Evolutionary conservation across 768 basidiomycete genomes (phyloP), one percentile per base, ranked within the genome.

Genomic region (Leccinum longicurvipes): DNA sequence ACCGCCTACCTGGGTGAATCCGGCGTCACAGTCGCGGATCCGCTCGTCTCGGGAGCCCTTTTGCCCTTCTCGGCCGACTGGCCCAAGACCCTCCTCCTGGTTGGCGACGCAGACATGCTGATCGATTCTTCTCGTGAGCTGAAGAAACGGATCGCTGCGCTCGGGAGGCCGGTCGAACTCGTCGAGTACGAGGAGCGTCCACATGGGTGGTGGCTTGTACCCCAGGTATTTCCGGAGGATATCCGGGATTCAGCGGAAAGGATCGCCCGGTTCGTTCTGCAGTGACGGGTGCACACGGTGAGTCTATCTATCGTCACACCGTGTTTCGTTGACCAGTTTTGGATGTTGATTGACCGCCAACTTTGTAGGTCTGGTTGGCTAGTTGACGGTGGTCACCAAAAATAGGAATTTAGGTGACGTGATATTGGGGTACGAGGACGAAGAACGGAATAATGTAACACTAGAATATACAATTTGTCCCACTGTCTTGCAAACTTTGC

Each of bases 121-220:
- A 49, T 60, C 5, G 61, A 60, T 3, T 42, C n/a, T 7, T 57
- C 63, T 2, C 55, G 59, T 7, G 58, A 56, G 21, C 6, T 68
- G 23, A 45, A 34, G 17, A 52, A 23, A 15, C 55, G 53, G 1
- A 53, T 68, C 3, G 2, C 10, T 3, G 51, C 51, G 2, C 10
- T 27, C 1, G 27, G 31, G 4, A 41, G 28, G 27, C 54, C 48
- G 1, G n/a, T n/a, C n/a, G n/a, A n/a, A n/a, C n/a, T n/a, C n/a
- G n/a, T n/a, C n/a, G n/a, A n/a, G n/a, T n/a, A 70, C 28, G 42
- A 57, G 14, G 56, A 54, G 6, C 55, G 58, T n/a, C 63, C 65
- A 2, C 67, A 69, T 57, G 56, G 17, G 1, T 68, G 63, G 59
- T 69, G 67, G 65, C 3, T 29, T 4, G 11, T 68, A 41, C n/a